Evolutionary conservation across 495 filamentous ascomycete species (phyloP).

Genomic region (Neurospora hispaniola): DNA sequence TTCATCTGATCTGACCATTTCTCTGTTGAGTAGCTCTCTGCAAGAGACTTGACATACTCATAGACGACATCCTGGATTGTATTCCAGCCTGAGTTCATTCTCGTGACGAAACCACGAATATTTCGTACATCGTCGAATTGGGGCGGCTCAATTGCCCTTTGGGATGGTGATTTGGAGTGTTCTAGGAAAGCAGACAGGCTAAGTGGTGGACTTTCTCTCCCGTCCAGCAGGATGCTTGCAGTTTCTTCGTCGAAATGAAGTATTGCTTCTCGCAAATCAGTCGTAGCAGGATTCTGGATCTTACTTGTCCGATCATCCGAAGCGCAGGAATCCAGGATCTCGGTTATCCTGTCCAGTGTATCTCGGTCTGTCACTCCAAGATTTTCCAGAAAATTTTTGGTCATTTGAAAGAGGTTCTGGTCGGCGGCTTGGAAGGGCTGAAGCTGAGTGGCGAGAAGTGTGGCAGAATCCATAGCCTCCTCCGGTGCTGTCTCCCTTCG

Average conservation of each 20-base stretch:
- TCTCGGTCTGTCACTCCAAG: slow-evolving; percentile 48
- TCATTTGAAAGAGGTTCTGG: slow-evolving; percentile 61
- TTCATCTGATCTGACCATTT: slow-evolving; percentile 70
- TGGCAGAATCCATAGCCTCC: slow-evolving; percentile 57
- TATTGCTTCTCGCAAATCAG: slow-evolving; percentile 33
- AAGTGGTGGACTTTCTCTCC: slow-evolving; percentile 30
- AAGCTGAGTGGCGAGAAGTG: slow-evolving; percentile 60
- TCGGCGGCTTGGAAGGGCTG: slow-evolving; percentile 60
- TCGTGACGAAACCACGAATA: slow-evolving; percentile 44
- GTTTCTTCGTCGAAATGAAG: slow-evolving; percentile 31
- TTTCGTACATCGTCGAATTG: slow-evolving; percentile 46
- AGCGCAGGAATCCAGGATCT: slow-evolving; percentile 41
- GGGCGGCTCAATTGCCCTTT: slow-evolving; percentile 38
- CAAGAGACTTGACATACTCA: slow-evolving; percentile 52
- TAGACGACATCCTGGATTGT: slow-evolving; percentile 53
- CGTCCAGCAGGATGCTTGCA: slow-evolving; percentile 31
- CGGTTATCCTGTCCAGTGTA: slow-evolving; percentile 39
- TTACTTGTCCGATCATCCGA: slow-evolving; percentile 34
- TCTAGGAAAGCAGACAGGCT: slow-evolving; percentile 66
- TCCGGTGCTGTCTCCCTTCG: slow-evolving; percentile 67
- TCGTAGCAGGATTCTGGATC: slow-evolving; percentile 26
- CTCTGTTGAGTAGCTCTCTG: slow-evolving; percentile 48
- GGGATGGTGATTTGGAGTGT: slow-evolving; percentile 55
- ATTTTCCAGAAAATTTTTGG: slow-evolving; percentile 55
- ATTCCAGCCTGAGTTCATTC: slow-evolving; percentile 44